Evolutionary conservation across 1,284 basidiomycete species (phyloP), one percentile per base, ranked within the genome.

Genomic region (Papiliotrema flavescens): DNA sequence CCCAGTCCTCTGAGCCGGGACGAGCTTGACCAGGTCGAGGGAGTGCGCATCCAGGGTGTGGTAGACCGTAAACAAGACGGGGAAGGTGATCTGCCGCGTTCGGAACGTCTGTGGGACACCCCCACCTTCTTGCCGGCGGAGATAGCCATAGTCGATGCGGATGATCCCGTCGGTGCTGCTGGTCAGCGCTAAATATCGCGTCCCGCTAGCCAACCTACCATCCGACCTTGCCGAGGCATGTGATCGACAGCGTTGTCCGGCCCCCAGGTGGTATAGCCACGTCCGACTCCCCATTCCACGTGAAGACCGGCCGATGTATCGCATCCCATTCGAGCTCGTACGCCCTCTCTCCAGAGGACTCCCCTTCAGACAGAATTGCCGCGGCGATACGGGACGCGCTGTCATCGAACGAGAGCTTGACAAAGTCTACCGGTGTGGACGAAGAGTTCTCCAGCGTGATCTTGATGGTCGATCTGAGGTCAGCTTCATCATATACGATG

Each of bases 291-390:
- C 51, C 56, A 17, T 84, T 80, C 89, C 90, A 93, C 0, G 82
- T 82, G 71, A 98, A 90, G 0, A 90, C 85, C 0, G 90, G 91
- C 34, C 82, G 81, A 53, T 89, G 82, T 32, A 89, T 79, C 34
- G 91, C 81, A 57, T 88, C 87, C 66, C 87, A 85, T 69, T 97
- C 93, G 2, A 90, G 85, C 76, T 97, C 94, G 74, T 97, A 92
- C 0, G 86, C 86, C 49, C 96, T 89, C 60, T 87, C 88, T 2
- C 90, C 85, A 0, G 86, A 83, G 9, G 95, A 76, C 24, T 88
- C 84, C 19, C 88, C 88, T 47, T 94, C 91, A 0, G 83, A 79
- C 6, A 98, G 79, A 3, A 85, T 82, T 57, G 85, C 83, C 64
- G 88, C 88, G 0, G 88, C 85, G 41, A 85, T 83, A 2, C 81